A percentile compares a stretch with the other conserved stretches of the same genome.
phyloP scores from a whole-genome alignment of 148 eudicot species.

The Gaultheria prostrata region DNA sequence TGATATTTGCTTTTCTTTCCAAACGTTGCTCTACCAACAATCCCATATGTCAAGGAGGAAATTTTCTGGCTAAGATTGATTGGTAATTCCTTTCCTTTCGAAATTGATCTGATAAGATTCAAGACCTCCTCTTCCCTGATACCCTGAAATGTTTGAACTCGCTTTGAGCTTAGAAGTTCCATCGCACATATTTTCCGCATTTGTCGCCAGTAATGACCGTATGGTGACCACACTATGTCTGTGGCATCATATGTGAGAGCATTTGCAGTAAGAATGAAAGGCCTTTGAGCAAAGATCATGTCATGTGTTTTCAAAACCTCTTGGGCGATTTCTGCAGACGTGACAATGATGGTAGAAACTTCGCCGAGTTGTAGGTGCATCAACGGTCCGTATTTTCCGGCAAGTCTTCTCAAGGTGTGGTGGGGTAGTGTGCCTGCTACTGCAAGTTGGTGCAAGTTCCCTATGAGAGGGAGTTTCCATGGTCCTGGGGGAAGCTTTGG shows the following conservation, averaged over 20 bases:
- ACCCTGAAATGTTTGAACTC: not conserved
- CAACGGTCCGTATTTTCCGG: not conserved
- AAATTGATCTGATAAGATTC: not conserved
- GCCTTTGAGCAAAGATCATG: constrained; percentile 6
- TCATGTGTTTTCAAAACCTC: constrained; percentile 19
- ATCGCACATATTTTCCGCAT: not conserved
- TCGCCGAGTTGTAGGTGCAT: constrained; percentile 3
- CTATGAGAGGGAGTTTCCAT: constrained; percentile 8
- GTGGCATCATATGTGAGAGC: not conserved
- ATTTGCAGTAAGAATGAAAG: not conserved
- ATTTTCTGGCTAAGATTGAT: constrained; percentile 10
- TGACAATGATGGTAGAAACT: not conserved
- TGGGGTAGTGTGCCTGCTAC: not conserved
- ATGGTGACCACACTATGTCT: not conserved
- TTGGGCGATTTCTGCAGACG: not conserved
- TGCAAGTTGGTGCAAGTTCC: constrained; percentile 9
- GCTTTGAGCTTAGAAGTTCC: constrained; percentile 8
- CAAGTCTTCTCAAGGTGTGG: not conserved
- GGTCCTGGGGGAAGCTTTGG: constrained; percentile 12
- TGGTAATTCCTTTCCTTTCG: not conserved
- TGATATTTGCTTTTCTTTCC: not conserved
- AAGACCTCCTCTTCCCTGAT: constrained; percentile 15
- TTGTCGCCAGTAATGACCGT: constrained; percentile 12
- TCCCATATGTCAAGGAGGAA: constrained; percentile 12
- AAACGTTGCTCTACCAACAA: constrained; percentile 14